Percentiles rank a stretch among this genome's conserved stretches.
Evolutionary conservation across 148 eudicot species (phyloP).

Genomic region (Amaranthus hypochondriacus): DNA sequence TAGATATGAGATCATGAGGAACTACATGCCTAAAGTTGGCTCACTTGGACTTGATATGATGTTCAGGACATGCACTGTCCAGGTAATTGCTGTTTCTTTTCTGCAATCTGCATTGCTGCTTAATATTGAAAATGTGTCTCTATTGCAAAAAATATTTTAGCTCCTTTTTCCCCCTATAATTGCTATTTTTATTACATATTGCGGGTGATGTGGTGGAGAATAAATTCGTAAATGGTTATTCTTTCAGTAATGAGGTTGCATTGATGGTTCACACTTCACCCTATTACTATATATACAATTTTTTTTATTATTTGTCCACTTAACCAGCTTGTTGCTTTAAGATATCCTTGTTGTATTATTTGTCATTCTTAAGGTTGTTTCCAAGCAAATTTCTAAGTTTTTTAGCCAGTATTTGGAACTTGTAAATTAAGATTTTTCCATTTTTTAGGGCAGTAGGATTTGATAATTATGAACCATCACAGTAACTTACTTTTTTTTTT

Average conservation of each 20-base stretch:
- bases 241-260: background rate
- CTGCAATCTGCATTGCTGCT: background rate
- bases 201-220: too few relatives aligned
- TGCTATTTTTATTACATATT: too few relatives aligned
- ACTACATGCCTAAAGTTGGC: constrained; percentile 99
- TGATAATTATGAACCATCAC: too few relatives aligned
- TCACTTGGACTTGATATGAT: constrained; percentile 96
- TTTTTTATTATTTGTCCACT: background rate
- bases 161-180: too few relatives aligned
- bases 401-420: too few relatives aligned
- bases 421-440: too few relatives aligned
- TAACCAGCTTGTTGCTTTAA: background rate
- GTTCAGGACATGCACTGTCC: constrained; percentile 98
- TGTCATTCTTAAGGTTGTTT: background rate
- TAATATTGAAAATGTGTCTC: background rate
- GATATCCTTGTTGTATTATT: background rate
- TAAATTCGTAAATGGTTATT: too few relatives aligned
- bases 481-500: too few relatives aligned
- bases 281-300: background rate
- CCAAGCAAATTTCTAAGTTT: too few relatives aligned
- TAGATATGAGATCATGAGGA: constrained; percentile 92
- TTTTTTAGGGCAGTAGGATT: too few relatives aligned
- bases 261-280: background rate
- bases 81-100: constrained; percentile 44
- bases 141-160: background rate